Conservation (phyloP, 257 asterid genomes). For the Capsicum pubescens region DNA sequence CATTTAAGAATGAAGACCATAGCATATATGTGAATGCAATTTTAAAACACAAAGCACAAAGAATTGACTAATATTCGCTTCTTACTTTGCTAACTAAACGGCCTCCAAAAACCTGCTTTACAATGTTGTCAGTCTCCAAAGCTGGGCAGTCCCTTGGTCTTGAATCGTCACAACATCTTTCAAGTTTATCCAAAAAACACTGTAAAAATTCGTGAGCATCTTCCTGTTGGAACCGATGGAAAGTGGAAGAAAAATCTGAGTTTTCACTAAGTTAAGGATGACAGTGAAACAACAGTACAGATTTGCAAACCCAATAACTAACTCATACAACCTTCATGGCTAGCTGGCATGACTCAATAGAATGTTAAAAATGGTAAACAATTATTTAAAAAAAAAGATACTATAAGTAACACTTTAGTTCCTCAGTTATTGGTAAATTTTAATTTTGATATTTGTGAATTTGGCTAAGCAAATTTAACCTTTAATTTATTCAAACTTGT, state of each 20-base stretch:
- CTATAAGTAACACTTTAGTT: neutral
- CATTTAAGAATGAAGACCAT: neutral
- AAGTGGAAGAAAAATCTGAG: slow-evolving; percentile 77
- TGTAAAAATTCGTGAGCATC: slow-evolving; percentile 98
- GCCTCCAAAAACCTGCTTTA: slow-evolving; percentile 84
- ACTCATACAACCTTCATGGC: neutral
- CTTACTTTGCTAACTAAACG: slow-evolving; percentile 82
- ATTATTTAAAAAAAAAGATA: neutral
- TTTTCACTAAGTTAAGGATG: slow-evolving; percentile 55
- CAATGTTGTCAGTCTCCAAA: slow-evolving; percentile 54
- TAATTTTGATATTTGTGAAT: neutral
- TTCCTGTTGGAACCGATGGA: slow-evolving; percentile 79
- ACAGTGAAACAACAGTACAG: slow-evolving; percentile 32
- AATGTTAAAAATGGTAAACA: neutral
- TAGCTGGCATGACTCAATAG: neutral
- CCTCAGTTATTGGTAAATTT: neutral
- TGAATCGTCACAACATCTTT: slow-evolving; percentile 44
- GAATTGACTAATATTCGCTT: neutral
- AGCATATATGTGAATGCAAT: slow-evolving; percentile 6
- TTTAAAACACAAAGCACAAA: neutral
- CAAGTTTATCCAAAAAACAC: slow-evolving; percentile 86
- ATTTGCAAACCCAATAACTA: neutral
- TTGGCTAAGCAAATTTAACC: neutral
- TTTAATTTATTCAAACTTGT: neutral
- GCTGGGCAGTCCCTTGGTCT: slow-evolving; percentile 30